phyloP scores from a whole-genome alignment of 352 stramenopile genomes.

The Aphanomyces invadans region DNA sequence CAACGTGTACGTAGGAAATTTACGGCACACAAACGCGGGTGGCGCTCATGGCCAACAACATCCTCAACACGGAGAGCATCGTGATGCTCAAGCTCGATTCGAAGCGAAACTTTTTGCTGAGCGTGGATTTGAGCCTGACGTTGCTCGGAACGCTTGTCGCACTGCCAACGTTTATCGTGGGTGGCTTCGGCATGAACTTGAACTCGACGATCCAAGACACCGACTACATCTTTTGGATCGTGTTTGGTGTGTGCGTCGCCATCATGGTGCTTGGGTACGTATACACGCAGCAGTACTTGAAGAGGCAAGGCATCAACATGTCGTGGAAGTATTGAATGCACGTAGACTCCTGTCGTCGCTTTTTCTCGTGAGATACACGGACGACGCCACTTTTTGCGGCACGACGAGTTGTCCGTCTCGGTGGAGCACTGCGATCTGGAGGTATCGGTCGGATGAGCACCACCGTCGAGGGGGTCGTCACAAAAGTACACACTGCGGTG shows the following conservation, averaged over 20 bases:
- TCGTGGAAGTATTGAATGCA: slow-evolving; percentile 19
- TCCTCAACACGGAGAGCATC: slow-evolving; percentile 33
- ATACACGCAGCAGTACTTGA: slow-evolving; percentile 7
- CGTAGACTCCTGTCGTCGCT: not conserved
- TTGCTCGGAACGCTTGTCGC: slow-evolving; percentile 32
- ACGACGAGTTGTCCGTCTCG: no score
- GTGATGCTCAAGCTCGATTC: slow-evolving; percentile 49
- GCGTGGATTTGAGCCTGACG: slow-evolving; percentile 39
- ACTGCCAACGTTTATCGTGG: slow-evolving; percentile 36
- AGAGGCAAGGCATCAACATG: slow-evolving; percentile 12
- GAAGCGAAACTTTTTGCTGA: slow-evolving; percentile 42
- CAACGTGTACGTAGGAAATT: slow-evolving; percentile 27
- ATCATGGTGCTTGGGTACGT: slow-evolving; percentile 27
- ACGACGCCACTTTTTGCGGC: no score
- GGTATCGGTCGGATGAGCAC: no score
- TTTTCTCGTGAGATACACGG: not conserved
- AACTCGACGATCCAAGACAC: slow-evolving; percentile 30
- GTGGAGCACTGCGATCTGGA: no score
- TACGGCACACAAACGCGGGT: slow-evolving; percentile 33
- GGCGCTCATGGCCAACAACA: slow-evolving; percentile 31
- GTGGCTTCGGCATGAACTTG: slow-evolving; percentile 45
- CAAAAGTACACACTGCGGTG: no score
- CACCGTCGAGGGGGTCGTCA: no score
- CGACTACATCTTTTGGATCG: slow-evolving; percentile 31
- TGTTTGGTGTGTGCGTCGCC: slow-evolving; percentile 28